Evolutionary conservation across 805 yeast species (phyloP), one percentile per base, ranked within the genome.

Genomic region (Yarrowia sp.): DNA sequence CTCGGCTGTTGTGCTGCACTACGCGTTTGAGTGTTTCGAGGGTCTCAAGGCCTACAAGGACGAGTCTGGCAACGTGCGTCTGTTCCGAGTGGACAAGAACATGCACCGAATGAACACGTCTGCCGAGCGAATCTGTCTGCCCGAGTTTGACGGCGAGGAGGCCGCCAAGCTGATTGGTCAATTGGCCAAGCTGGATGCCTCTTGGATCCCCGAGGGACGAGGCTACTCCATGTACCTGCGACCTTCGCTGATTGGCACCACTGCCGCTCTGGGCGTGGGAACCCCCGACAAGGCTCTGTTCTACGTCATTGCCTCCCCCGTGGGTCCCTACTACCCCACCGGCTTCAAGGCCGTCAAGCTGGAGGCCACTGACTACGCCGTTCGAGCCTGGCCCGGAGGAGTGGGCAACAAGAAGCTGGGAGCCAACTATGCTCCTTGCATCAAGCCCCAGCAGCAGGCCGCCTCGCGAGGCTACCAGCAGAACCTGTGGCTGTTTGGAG

Each of bases 361-460:
- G 71, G 97, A 94, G 81, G 98, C 98, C 72, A 93, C 97, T 42
- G 97, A 92, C 77, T 87, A 91, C 74, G 97, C 97, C 63, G 93
- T 93, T 40, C 90, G 99, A 82, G 98, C 99, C 38, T 94, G 98
- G 98, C 98, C 98, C 76, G 97, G 97, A 75, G 99, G 98, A 79
- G 92, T 87, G 74, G 99, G 99, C 80, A 90, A 94, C 86, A 89
- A 86, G 79, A 94, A 94, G 81, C 86, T 94, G 75, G 99, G 99
- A 79, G 98, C 97, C 70, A 94, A 94, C 83, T 94, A 94, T 77
- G 99, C 98, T 53, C 98, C 98, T 70, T 91, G 97, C 78, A 87
- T 93, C 75, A 83, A 85, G 76, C 98, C 98, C 39, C 97, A 92
- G 81, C 82, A 85, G 73, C 89, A 91, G 80, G 97, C 98, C 64